phyloP scores from a whole-genome alignment of 257 asterid species.

The Fraxinus americana region DNA sequence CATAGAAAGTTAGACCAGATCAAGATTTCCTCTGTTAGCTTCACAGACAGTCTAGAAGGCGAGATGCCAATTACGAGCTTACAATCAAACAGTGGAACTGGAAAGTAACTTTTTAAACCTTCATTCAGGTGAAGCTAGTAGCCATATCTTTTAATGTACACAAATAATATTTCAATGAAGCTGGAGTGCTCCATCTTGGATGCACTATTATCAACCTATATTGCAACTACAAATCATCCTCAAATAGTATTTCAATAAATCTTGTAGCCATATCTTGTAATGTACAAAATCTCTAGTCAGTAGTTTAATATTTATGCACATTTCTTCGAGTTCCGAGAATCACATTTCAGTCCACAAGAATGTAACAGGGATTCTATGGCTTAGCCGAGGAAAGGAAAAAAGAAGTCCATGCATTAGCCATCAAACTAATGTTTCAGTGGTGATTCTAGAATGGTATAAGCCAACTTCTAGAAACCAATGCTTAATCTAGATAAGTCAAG shows the following conservation, averaged over 20 bases:
- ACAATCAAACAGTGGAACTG: background rate
- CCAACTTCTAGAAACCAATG: constrained; percentile 8
- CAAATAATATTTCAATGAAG: too few species aligned
- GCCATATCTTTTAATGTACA: too few species aligned
- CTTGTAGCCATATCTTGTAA: background rate
- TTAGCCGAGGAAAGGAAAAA: background rate
- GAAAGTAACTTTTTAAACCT: background rate
- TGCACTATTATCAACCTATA: background rate
- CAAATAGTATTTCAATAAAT: background rate
- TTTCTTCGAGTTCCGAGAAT: background rate
- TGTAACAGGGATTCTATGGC: background rate
- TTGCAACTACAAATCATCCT: constrained; percentile 10
- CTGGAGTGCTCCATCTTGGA: constrained; percentile 5
- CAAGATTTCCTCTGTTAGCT: constrained; percentile 7
- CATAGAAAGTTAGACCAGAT: background rate
- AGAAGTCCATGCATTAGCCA: background rate
- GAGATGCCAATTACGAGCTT: constrained; percentile 14
- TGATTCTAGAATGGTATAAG: background rate
- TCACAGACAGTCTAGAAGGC: background rate
- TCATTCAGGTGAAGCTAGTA: too few species aligned
- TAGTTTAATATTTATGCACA: background rate
- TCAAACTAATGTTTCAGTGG: background rate
- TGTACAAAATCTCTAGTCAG: constrained; percentile 4
- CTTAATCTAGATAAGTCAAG: background rate
- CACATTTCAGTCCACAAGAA: background rate